Percentiles rank a stretch among this genome's conserved stretches.
phyloP scores from a whole-genome alignment of 148 eudicot species.

The Hydrangea macrophylla region DNA sequence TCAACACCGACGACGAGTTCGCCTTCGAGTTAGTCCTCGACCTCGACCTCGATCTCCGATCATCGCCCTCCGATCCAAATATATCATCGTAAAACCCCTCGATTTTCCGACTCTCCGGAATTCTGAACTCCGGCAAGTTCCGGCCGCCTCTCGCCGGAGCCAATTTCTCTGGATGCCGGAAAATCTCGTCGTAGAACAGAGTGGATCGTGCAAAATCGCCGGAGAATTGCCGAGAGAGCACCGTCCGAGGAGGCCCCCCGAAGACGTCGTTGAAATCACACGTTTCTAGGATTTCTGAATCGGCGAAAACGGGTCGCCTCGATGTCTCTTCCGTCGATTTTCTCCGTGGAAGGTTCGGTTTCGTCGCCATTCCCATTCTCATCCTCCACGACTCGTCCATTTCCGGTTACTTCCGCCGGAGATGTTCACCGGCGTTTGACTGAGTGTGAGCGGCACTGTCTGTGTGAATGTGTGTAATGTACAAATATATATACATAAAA shows the following conservation, averaged over 20 bases:
- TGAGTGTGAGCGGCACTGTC: neutral
- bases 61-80: constrained; percentile 26
- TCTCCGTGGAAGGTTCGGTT: constrained; percentile 17
- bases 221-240: constrained; percentile 43
- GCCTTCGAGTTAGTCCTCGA: constrained; percentile 34
- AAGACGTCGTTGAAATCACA: constrained; percentile 70
- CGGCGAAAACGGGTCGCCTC: constrained; percentile 13
- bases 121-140: constrained; percentile 56
- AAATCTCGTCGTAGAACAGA: constrained; percentile 50
- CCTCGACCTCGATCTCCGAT: constrained; percentile 21
- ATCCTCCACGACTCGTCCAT: constrained; percentile 73
- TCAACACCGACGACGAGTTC: constrained; percentile 55
- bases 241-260: constrained; percentile 67
- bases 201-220: constrained; percentile 21
- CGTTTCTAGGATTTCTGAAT: constrained; percentile 19
- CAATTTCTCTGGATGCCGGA: constrained; percentile 26
- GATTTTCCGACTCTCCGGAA: constrained; percentile 27
- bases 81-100: constrained; percentile 40
- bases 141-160: constrained; percentile 24
- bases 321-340: constrained; percentile 23
- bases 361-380: constrained; percentile 37
- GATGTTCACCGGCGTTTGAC: neutral
- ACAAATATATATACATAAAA: too few relatives aligned
- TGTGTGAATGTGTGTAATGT: too few relatives aligned
- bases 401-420: neutral